Conservation (phyloP, 257 asterid species). For the Ophiorrhiza pumila region DNA sequence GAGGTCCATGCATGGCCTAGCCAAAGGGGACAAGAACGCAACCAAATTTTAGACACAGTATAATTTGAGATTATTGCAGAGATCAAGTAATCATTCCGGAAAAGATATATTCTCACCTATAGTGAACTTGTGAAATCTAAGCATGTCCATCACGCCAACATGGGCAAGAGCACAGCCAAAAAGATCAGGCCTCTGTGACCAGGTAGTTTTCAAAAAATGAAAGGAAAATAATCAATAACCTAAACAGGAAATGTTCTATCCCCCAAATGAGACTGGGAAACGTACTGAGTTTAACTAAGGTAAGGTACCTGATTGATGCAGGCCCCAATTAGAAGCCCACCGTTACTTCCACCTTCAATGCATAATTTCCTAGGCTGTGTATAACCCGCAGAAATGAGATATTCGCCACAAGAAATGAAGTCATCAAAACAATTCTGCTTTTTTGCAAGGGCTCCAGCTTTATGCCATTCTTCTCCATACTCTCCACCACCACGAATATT, state of each 20-base stretch:
- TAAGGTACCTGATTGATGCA: slow-evolving; percentile 80
- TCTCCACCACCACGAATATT: slow-evolving; percentile 99
- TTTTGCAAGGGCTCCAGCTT: slow-evolving; percentile 73
- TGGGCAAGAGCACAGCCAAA: slow-evolving; percentile 98
- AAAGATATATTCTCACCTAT: slow-evolving; percentile 51
- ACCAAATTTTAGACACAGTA: not conserved
- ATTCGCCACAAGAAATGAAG: slow-evolving; percentile 72
- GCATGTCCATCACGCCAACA: slow-evolving; percentile 99
- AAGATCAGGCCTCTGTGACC: slow-evolving; percentile 87
- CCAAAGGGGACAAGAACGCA: slow-evolving; percentile 3
- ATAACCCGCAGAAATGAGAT: slow-evolving; percentile 80
- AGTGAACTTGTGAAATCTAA: slow-evolving; percentile 94
- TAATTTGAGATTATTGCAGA: not conserved
- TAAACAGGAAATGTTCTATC: not conserved
- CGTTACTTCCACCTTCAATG: slow-evolving; percentile 98
- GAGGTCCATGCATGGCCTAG: slow-evolving; percentile 99
- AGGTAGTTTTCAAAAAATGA: slow-evolving; percentile 13
- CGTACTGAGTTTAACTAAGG: not conserved
- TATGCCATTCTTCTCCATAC: slow-evolving; percentile 98
- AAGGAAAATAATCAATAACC: not conserved
- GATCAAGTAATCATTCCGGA: not conserved
- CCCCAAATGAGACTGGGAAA: not conserved
- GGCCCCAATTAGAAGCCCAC: slow-evolving; percentile 94
- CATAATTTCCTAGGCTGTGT: slow-evolving; percentile 81
- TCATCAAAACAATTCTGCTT: slow-evolving; percentile 95